Conservation (phyloP, 2,329 filamentous ascomycete species). For the Ascosphaera apis region DNA sequence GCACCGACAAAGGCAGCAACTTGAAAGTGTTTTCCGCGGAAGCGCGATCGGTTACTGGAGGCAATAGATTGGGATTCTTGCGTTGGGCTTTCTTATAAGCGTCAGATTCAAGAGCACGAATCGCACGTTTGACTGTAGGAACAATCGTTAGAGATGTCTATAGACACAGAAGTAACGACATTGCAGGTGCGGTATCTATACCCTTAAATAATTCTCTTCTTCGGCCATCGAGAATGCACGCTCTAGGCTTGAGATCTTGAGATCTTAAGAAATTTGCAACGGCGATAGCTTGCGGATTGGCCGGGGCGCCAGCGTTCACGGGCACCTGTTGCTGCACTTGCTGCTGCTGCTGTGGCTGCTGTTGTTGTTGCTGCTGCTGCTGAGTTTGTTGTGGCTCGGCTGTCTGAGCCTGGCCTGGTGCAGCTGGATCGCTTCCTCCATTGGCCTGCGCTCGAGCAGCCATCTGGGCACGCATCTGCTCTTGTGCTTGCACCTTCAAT, state of each 20-base stretch:
- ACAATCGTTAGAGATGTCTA: too few relatives aligned
- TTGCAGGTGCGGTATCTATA: conserved; percentile 18
- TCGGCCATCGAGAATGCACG: conserved; percentile 85
- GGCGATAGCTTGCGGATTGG: conserved; percentile 70
- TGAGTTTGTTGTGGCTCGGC: conserved; percentile 8
- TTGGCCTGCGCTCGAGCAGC: neutral
- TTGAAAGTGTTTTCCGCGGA: conserved; percentile 89
- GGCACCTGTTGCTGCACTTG: conserved; percentile 24
- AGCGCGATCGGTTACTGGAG: conserved; percentile 66
- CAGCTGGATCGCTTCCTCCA: neutral
- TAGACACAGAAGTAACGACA: too few relatives aligned
- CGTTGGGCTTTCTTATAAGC: conserved; percentile 66
- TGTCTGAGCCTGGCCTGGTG: conserved; percentile 13
- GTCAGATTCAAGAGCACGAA: conserved; percentile 69
- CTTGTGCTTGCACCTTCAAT: conserved; percentile 20
- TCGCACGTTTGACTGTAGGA: conserved; percentile 80
- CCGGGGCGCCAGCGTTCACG: conserved; percentile 32
- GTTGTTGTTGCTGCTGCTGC: conserved; percentile 13
- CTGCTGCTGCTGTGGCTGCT: conserved; percentile 19
- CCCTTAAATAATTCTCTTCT: conserved; percentile 96
- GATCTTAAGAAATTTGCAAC: conserved; percentile 67
- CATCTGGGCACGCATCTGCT: conserved; percentile 13
- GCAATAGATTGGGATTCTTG: conserved; percentile 73
- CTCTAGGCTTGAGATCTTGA: conserved; percentile 72
- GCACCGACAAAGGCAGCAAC: conserved; percentile 76